Conservation (phyloP, 2,329 filamentous ascomycete genomes). For the Tolypocladium guangdongense region DNA sequence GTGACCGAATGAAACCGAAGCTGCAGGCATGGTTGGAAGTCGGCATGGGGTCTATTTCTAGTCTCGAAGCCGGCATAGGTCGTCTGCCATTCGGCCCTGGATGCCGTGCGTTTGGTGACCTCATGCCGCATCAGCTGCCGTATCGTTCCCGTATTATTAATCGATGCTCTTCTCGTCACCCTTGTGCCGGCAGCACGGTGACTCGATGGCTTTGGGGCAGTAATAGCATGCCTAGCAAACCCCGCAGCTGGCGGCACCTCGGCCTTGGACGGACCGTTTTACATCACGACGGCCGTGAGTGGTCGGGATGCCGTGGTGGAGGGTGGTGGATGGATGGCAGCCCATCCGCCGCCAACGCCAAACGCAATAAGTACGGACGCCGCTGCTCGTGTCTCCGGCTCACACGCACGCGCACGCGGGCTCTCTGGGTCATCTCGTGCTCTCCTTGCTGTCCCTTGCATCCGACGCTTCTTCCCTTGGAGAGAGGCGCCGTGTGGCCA, state of each 20-base stretch:
- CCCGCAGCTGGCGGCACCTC: not conserved
- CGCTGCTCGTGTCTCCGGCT: not conserved
- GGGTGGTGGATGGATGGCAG: constrained; percentile 2
- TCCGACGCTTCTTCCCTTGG: not conserved
- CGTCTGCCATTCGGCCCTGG: not conserved
- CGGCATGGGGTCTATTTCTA: not conserved
- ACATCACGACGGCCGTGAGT: not conserved
- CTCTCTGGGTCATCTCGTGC: not conserved
- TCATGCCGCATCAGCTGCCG: not conserved
- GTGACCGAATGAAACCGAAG: not conserved
- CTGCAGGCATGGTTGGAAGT: not conserved
- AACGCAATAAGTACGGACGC: constrained; percentile 1
- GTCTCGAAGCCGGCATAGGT: not conserved
- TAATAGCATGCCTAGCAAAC: not conserved
- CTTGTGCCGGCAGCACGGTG: not conserved
- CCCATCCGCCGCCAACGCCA: not conserved
- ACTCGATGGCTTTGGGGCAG: no score
- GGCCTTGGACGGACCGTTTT: not conserved
- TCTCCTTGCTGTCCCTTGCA: not conserved
- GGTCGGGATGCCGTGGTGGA: not conserved
- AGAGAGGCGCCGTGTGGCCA: not conserved
- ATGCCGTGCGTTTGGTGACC: not conserved
- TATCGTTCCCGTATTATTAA: not conserved
- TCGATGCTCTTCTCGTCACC: not conserved
- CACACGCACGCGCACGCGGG: not conserved